Base-by-base conservation (phyloP, 2,329 filamentous ascomycete species). In the Tympanopsis confertula region DNA sequence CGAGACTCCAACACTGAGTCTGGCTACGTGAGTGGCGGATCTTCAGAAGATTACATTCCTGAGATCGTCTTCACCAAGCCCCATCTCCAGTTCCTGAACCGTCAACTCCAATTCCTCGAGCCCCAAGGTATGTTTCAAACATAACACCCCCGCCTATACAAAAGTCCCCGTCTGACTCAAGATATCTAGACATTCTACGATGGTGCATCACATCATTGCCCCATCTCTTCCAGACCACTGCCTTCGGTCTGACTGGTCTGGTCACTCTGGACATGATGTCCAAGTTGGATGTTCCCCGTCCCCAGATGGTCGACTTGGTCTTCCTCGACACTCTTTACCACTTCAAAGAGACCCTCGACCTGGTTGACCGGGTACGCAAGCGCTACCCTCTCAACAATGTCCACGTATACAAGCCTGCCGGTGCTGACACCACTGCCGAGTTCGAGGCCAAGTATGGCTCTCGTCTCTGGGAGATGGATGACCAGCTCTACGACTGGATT, bases 151-250 rank as follows among this genome's bases (percentile, higher is more conserved):
- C 22, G 18, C 33, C 42, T 38, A 39, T n/a, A n/a, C n/a, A n/a
- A n/a, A n/a, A n/a, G n/a, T n/a, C n/a, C n/a, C n/a, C n/a, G n/a
- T 44, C 38, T 15, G 35, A 42, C 48, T 38, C 42, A 35, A 26
- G 78, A 71, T 40, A 72, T 73, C 36, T 89, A 71, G 89, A 95
- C 46, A 82, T 96, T 50, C 74, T 98, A 43, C 82, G 79, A 63
- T 95, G 94, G 83, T 86, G 82, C 69, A 83, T 89, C 55, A 80
- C 84, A 50, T 82, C 89, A 50, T 82, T 98, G 51, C 91, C 91
- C 51, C 82, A 82, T 55, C 76, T 96, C 33, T 95, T 77, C 65
- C 85, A 91, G 61, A 86, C 83, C 32, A 89, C 85, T 12, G 84
- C 85, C 39, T 89, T 89, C 54, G 84, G 84, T 38, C 63, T 89